A percentile compares a stretch with the other conserved stretches of the same genome.
phyloP scores from a whole-genome alignment of 148 eudicot genomes.

The Chenopodium album region DNA sequence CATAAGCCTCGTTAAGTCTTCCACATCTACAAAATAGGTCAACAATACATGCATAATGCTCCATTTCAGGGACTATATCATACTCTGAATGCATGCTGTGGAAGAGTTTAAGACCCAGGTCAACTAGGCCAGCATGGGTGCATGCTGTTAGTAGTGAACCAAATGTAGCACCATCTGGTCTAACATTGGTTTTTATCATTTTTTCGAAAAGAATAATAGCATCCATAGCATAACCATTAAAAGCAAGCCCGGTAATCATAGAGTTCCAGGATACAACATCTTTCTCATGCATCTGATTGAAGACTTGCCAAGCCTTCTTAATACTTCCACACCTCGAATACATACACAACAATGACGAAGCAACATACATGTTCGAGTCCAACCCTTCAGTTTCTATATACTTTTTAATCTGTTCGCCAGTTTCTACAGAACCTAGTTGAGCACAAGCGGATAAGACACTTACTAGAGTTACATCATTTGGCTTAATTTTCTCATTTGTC shows the following conservation, averaged over 20 bases:
- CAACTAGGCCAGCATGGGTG: constrained; percentile 53
- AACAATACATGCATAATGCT: constrained; percentile 62
- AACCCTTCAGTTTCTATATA: constrained; percentile 38
- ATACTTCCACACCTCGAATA: constrained; percentile 53
- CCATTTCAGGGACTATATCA: constrained; percentile 40
- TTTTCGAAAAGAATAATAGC: constrained; percentile 33
- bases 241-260: constrained; percentile 55
- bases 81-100: constrained; percentile 41
- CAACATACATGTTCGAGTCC: constrained; percentile 37
- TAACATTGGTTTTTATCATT: constrained; percentile 39
- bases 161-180: constrained; percentile 53
- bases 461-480: constrained; percentile 55
- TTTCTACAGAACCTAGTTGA: constrained; percentile 53
- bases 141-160: constrained; percentile 54
- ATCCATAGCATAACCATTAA: constrained; percentile 49
- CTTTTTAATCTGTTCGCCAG: constrained; percentile 43
- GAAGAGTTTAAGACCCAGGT: constrained; percentile 45
- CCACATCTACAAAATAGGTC: constrained; percentile 54
- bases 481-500: constrained; percentile 39
- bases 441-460: constrained; percentile 57
- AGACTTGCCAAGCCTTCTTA: constrained; percentile 41
- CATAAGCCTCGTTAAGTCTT: constrained; percentile 46
- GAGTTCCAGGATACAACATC: constrained; percentile 58
- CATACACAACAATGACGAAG: constrained; percentile 53
- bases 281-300: constrained; percentile 39